Evolutionary conservation across 768 basidiomycete species (phyloP).

Genomic region (Leccinum imitatum): DNA sequence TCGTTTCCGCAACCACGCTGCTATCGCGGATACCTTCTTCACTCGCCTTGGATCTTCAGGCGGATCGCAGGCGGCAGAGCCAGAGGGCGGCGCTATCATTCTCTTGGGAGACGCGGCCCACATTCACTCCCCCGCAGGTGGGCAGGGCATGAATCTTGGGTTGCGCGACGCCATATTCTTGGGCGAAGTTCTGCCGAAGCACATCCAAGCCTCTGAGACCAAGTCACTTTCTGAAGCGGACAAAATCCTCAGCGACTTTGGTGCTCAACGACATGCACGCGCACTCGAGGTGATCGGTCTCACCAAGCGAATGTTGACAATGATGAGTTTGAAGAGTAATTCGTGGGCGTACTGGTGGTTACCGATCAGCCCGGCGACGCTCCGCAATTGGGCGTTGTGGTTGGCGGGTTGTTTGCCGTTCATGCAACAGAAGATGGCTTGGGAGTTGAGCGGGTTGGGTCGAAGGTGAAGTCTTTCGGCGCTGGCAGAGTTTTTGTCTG

Average conservation of each 20-base stretch:
- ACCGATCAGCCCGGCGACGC: constrained; percentile 22
- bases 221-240: not conserved
- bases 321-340: constrained; percentile 20
- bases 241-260: not conserved
- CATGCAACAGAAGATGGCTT: constrained; percentile 18
- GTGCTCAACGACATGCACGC: not conserved
- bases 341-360: constrained; percentile 25
- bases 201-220: not conserved
- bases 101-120: not conserved
- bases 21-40: constrained; percentile 43
- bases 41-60: constrained; percentile 26
- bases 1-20: constrained; percentile 47
- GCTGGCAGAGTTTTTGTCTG: not conserved
- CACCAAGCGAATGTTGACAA: constrained; percentile 18
- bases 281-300: not conserved
- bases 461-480: constrained; percentile 13
- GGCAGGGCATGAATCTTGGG: not conserved
- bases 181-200: not conserved
- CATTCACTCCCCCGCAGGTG: not conserved
- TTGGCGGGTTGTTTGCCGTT: constrained; percentile 19
- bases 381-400: not conserved
- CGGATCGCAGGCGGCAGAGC: not conserved
- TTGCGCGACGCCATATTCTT: not conserved
- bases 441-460: constrained; percentile 30
- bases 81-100: constrained; percentile 2